Base-by-base conservation (phyloP, 1,284 basidiomycete genomes). In the Phlebopus sp. region DNA sequence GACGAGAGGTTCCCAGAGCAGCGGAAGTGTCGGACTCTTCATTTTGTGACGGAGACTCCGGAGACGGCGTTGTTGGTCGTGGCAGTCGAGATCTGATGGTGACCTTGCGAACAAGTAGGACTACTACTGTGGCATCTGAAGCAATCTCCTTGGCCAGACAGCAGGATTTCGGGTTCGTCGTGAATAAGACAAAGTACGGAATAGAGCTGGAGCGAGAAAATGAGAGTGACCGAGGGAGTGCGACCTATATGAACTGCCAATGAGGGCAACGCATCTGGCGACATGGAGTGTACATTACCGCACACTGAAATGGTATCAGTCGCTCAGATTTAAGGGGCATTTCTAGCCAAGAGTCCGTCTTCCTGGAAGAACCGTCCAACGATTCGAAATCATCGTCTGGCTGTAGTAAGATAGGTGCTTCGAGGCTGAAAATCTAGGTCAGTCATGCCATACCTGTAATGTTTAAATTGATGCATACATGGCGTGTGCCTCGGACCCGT, bases 121-220 rank as follows among this genome's bases (percentile, higher is more conserved):
- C 75, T 13, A 77, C 76, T 43, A 86, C 78, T 14, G 82, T 84
- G 11, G 85, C 82, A 63, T 86, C 84, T 3, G 79, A 60, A 8
- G 83, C 78, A 30, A 87, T 82, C 58, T 87, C 84, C 44, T 73
- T 75, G 6, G 80, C 74, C 34, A 86, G 67, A 14, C 64, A 56
- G 1, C 69, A 61, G 14, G 77, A 81, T 32, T 78, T 72, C 14
- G 79, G 78, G 6, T 66, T 76, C 17, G 85, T 86, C 11, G 78
- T 77, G 62, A 86, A 87, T 21, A 86, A 79, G 37, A 86, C 82
- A 57, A 81, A 87, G 58, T 80, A 86, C 19, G 83, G 78, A 46
- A 87, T 75, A 21, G 74, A 74, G 11, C 73, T 74, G 27, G 71
- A 62, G 10, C 84, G 81, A 53, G 77, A 70, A 66, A 86, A 86